Evolutionary conservation across 768 basidiomycete species (phyloP).

Genomic region (Scleroderma bovista): DNA sequence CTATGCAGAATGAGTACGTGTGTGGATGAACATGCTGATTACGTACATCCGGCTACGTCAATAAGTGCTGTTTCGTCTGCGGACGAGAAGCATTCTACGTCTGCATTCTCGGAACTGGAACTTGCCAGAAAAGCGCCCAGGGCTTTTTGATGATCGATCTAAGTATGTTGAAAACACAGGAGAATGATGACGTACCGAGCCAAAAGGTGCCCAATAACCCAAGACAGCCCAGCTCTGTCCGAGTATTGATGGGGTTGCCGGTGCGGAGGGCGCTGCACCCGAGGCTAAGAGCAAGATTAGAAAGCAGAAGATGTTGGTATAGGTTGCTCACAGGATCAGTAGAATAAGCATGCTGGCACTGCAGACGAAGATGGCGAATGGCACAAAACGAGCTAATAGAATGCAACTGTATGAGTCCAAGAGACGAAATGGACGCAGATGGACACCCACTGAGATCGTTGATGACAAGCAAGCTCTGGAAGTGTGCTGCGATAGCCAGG

Average conservation of each 20-base stretch:
- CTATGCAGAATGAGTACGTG: constrained; percentile 31
- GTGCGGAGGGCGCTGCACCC: constrained; percentile 58
- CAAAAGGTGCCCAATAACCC: constrained; percentile 72
- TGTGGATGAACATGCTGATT: constrained; percentile 1
- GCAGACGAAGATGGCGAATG: constrained; percentile 80
- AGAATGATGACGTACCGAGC: constrained; percentile 51
- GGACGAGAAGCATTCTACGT: constrained; percentile 77
- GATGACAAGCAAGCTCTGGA: constrained; percentile 62
- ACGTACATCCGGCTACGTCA: constrained; percentile 63
- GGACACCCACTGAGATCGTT: constrained; percentile 70
- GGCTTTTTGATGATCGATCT: constrained; percentile 45
- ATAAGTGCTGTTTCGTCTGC: constrained; percentile 46
- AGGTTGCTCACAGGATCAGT: constrained; percentile 50
- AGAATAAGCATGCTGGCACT: constrained; percentile 65
- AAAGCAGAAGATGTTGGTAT: background rate
- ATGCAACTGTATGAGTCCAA: constrained; percentile 2
- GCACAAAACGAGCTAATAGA: constrained; percentile 83
- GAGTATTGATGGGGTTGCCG: constrained; percentile 74
- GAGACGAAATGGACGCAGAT: background rate
- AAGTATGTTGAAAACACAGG: constrained; percentile 9
- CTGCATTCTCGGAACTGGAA: constrained; percentile 72
- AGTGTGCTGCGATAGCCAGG: constrained; percentile 74
- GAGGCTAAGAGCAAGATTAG: constrained; percentile 38
- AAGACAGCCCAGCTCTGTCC: constrained; percentile 66
- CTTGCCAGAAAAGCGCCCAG: constrained; percentile 68